A percentile compares a stretch with the other conserved stretches of the same genome.
Conservation (phyloP, 257 asterid species). For the Hygrophila difformis region DNA sequence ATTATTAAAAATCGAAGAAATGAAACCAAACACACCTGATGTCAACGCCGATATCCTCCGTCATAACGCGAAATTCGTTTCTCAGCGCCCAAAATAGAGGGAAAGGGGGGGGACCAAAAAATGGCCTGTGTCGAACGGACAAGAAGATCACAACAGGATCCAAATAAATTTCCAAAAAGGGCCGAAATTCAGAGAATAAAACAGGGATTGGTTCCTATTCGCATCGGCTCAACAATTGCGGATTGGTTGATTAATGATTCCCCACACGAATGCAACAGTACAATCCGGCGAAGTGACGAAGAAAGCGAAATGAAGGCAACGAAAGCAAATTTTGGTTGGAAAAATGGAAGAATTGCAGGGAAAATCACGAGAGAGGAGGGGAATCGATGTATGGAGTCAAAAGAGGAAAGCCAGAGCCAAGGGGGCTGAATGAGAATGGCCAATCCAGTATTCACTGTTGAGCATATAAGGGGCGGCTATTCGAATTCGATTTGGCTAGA, state of each 20-base stretch:
- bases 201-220: background rate
- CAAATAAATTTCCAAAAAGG: background rate
- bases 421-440: no score
- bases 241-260: no score
- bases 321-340: no score
- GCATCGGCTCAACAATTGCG: slow-evolving; percentile 1
- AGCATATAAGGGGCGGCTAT: no score
- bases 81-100: slow-evolving; percentile 9
- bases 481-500: no score
- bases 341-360: no score
- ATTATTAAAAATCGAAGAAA: no score
- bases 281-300: background rate
- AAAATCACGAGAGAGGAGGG: background rate
- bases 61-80: slow-evolving; percentile 12
- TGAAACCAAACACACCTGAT: slow-evolving; percentile 24
- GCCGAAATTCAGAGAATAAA: background rate
- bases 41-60: slow-evolving; percentile 33
- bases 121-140: background rate
- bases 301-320: background rate
- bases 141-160: background rate
- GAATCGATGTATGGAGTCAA: background rate
- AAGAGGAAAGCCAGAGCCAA: background rate
- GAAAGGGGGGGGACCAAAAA: slow-evolving; percentile 7
- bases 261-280: no score
- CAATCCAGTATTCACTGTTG: no score